phyloP scores from a whole-genome alignment of 2,329 filamentous ascomycete genomes.

The Xylariomycetidae sp. region DNA sequence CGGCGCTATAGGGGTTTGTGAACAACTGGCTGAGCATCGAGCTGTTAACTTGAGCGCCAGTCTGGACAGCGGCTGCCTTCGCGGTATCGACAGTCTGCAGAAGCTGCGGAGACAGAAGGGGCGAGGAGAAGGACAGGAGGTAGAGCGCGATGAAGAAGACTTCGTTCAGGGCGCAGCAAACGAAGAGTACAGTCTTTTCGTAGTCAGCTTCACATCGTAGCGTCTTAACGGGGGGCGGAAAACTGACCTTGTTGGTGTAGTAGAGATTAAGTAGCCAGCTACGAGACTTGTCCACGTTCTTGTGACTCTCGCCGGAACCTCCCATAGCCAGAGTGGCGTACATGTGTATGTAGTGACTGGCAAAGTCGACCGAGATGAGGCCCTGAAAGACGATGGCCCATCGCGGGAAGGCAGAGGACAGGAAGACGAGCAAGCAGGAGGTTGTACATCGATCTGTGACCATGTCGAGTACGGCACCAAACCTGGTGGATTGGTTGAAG shows the following conservation, averaged over 20 bases:
- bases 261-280: slow-evolving; percentile 91
- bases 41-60: slow-evolving; percentile 64
- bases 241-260: slow-evolving; percentile 88
- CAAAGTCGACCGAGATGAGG: slow-evolving; percentile 84
- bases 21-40: slow-evolving; percentile 70
- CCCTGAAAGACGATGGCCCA: slow-evolving; percentile 94
- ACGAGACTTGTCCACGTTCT: slow-evolving; percentile 82
- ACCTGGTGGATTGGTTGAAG: slow-evolving; percentile 89
- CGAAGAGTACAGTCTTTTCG: slow-evolving; percentile 75
- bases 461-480: slow-evolving; percentile 97
- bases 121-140: slow-evolving; percentile 93
- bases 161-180: slow-evolving; percentile 87
- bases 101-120: slow-evolving; percentile 79
- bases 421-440: slow-evolving; percentile 86
- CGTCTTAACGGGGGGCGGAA: too few relatives aligned
- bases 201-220: slow-evolving; percentile 12
- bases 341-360: slow-evolving; percentile 99
- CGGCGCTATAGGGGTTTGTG: slow-evolving; percentile 84
- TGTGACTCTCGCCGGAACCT: slow-evolving; percentile 75
- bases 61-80: slow-evolving; percentile 48
- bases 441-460: slow-evolving; percentile 98
- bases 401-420: slow-evolving; percentile 88
- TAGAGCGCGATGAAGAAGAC: slow-evolving; percentile 98
- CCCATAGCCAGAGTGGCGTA: slow-evolving; percentile 89
- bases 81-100: slow-evolving; percentile 53